Base-by-base conservation (phyloP, 1,284 basidiomycete species). In the Melampsora americana region DNA sequence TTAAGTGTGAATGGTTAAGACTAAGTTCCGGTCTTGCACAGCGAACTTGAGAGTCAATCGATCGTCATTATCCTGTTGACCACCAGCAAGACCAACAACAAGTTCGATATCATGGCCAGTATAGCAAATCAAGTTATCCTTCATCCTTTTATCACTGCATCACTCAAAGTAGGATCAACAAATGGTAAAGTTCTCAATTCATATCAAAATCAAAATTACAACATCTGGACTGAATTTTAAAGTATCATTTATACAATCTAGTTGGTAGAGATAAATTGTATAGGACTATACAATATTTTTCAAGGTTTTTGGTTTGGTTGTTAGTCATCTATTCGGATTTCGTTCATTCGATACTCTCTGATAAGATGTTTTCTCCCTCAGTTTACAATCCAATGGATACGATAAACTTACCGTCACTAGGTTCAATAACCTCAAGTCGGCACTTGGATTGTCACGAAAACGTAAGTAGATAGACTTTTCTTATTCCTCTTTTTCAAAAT, bases 301-400 rank as follows among this genome's bases (percentile, higher is more conserved):
- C 95, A 65, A 90, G 95, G 30, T 90, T 98, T 83, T 87, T 94
- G 78, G 90, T 93, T 0, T 99, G 92, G 92, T 89, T 83, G 82
- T 78, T 78, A 78, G 71, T 46, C 3, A 62, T 39, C 5, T 67
- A 11, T 64, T 39, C 66, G 12, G 5, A 50, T 28, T 18, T 32
- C 23, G 9, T 39, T 88, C 92, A 42, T 84, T 94, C 77, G 95
- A 99, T 85, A 97, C 95, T 84, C 89, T 93, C 79, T 6, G 71
- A 2, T 65, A 77, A 78, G 87, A 94, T 65, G 90, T 94, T 32
- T 90, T 93, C 78, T 90, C 92, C 0, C 98, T 91, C 91, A 89
- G 80, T 78, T 79, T 78, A 68, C 78, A 83, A 74, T 80, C 80
- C 75, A 82, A 83, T 78, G 84, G 83, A 32, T 84, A 83, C 77